Conservation (phyloP, 148 eudicot genomes). For the Polygonum maritimum region DNA sequence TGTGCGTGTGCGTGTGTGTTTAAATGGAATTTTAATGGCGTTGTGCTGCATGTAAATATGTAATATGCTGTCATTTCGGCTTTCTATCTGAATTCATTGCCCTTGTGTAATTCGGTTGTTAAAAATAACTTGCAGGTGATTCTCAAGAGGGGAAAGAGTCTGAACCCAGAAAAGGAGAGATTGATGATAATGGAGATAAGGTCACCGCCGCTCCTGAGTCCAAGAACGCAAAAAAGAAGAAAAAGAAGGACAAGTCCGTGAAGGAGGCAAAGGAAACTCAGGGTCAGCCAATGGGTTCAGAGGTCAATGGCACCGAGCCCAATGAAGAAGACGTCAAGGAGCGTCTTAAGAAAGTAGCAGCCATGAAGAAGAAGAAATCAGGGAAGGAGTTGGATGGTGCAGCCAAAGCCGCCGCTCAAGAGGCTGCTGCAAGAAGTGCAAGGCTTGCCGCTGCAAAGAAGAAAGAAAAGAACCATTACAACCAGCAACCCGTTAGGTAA, state of each 20-base stretch:
- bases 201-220: conserved; percentile 41
- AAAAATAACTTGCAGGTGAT: conserved; percentile 22
- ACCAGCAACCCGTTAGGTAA: conserved; percentile 91
- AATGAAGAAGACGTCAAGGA: conserved; percentile 61
- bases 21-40: background rate
- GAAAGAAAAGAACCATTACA: conserved; percentile 94
- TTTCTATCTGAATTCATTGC: background rate
- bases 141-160: conserved; percentile 28
- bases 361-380: conserved; percentile 84
- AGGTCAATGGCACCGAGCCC: conserved; percentile 21
- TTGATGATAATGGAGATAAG: conserved; percentile 33
- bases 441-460: conserved; percentile 94
- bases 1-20: too few species aligned
- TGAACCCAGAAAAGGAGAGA: conserved; percentile 25
- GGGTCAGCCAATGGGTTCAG: conserved; percentile 40
- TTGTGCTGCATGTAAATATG: background rate
- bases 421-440: conserved; percentile 90
- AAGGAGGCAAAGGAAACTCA: conserved; percentile 64
- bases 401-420: conserved; percentile 77
- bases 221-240: conserved; percentile 66
- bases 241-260: conserved; percentile 43
- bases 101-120: background rate
- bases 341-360: conserved; percentile 63
- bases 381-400: conserved; percentile 81
- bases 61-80: background rate